Conservation (phyloP, 768 basidiomycete genomes). For the Boletales sp. region DNA sequence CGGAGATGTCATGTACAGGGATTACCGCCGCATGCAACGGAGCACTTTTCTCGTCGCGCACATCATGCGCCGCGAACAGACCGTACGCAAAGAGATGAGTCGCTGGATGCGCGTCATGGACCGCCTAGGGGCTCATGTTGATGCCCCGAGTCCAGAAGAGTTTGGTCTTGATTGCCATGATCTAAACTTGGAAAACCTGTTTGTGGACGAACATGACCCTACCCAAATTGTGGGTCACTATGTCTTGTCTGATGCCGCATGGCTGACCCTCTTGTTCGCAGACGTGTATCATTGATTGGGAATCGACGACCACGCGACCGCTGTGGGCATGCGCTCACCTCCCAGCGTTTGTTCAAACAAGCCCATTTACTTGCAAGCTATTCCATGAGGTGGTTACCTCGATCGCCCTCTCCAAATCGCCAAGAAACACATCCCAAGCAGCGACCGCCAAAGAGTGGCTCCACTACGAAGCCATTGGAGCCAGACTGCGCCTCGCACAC, state of each 20-base stretch:
- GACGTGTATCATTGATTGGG: constrained; percentile 90
- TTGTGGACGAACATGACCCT: constrained; percentile 67
- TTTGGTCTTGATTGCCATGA: constrained; percentile 86
- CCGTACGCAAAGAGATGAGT: constrained; percentile 65
- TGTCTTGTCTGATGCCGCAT: not conserved
- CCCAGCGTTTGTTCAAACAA: constrained; percentile 75
- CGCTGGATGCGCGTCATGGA: constrained; percentile 72
- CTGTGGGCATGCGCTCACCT: constrained; percentile 84
- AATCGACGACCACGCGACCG: constrained; percentile 83
- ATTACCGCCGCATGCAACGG: constrained; percentile 79
- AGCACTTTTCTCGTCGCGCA: constrained; percentile 77
- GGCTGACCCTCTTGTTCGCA: constrained; percentile 23
- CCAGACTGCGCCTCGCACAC: constrained; percentile 70
- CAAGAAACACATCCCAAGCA: constrained; percentile 31
- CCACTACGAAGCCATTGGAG: constrained; percentile 62
- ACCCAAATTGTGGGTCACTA: constrained; percentile 61
- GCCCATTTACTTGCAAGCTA: constrained; percentile 66
- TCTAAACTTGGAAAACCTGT: constrained; percentile 79
- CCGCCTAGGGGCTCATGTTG: constrained; percentile 37
- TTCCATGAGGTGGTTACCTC: constrained; percentile 63
- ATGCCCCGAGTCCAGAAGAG: constrained; percentile 42
- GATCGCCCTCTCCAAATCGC: constrained; percentile 32
- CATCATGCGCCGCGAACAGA: constrained; percentile 57
- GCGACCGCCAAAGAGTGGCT: constrained; percentile 67
- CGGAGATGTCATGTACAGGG: constrained; percentile 75